Conservation (phyloP, 345 rosid genomes). For the Reutealis trisperma region DNA sequence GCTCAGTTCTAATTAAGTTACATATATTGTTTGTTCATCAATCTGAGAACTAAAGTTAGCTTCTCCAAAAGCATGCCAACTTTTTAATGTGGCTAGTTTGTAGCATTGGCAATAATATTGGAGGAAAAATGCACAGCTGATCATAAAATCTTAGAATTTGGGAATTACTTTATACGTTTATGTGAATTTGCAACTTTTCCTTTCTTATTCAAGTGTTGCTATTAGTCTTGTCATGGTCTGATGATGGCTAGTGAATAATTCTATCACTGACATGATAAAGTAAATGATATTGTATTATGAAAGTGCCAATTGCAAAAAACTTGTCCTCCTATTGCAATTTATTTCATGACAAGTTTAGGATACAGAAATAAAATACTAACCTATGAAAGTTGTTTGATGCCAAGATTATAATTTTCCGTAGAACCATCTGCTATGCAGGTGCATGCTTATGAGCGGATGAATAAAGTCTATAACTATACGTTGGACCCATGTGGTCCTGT, state of each 20-base stretch:
- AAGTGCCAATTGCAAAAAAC: no score
- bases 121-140: neutral
- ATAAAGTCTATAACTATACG: conserved; percentile 72
- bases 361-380: neutral
- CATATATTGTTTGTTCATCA: neutral
- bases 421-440: conserved; percentile 45
- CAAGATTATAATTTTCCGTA: neutral
- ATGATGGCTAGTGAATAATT: no score
- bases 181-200: no score
- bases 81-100: neutral
- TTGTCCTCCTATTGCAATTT: no score
- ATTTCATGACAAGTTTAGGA: neutral
- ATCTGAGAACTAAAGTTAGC: neutral
- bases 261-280: no score
- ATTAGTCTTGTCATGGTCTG: no score
- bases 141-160: neutral
- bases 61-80: neutral
- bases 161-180: no score
- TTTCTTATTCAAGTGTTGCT: no score
- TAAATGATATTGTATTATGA: no score
- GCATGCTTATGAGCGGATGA: conserved; percentile 91
- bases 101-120: neutral
- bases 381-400: neutral
- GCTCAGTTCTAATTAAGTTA: neutral
- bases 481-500: conserved; percentile 75